Base-by-base conservation (phyloP, 129 eudicot genomes). In the Saussurea involucrata region DNA sequence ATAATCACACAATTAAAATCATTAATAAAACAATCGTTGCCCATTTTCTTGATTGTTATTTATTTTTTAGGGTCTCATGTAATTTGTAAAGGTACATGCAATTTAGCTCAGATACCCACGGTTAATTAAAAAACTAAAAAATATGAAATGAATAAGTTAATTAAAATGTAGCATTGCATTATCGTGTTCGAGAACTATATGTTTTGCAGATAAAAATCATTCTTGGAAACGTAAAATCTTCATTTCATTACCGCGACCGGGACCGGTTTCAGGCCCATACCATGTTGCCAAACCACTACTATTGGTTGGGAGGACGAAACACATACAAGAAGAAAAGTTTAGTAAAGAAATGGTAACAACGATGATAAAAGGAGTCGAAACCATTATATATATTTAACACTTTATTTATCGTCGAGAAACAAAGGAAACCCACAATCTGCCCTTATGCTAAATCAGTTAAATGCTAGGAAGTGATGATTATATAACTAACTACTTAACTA, bases 261-360 rank as follows among this genome's bases (percentile, higher is more conserved):
- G 31, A 25, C 82, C 82, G 3, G 27, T 21, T 10, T 44, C 49
- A 21, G 1, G 0, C n/a, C 82, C 82, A 53, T 82, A 82, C 82
- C 82, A 82, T 18, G 85, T 82, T 31, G 78, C 85, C 63, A 82
- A 70, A 63, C 60, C 81, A 20, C 65, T 69, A 11, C 4, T 22
- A 77, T 33, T 2, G 72, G 24, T 29, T 5, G 61, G 28, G 68
- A 18, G 68, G 58, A 68, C 66, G n/a, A 24, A 24, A 34, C 53
- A 49, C 13, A 68, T 7, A 55, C 68, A 77, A 68, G 11, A 77
- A 12, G 40, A 55, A 22, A 46, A 7, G 28, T 53, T 66, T 32
- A 76, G 58, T 3, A 74, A 15, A 8, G 40, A 3, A 13, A 15
- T 63, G 32, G 60, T 33, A 61, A 63, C 78, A 74, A 61, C 65